Evolutionary conservation across 441 rosid species (phyloP).

Genomic region (Cnidoscolus chayamansa): DNA sequence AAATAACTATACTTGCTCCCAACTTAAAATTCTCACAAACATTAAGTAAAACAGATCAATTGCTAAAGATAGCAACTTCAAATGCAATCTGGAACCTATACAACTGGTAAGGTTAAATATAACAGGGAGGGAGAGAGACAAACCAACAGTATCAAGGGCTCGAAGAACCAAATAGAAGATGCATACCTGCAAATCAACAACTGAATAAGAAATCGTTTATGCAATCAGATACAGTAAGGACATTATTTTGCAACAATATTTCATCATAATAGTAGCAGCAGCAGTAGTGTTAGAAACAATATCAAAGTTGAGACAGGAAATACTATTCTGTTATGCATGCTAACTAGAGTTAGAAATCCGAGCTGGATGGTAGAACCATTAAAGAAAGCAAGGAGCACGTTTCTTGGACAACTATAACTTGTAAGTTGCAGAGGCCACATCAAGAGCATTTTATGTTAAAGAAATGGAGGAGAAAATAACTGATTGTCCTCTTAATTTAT

Average conservation of each 20-base stretch:
- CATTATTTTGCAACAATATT: background rate
- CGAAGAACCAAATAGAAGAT: slow-evolving; percentile 95
- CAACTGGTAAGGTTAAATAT: slow-evolving; percentile 6
- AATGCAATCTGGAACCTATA: background rate
- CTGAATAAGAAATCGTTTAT: background rate
- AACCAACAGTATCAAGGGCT: slow-evolving; percentile 97
- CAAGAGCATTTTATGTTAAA: background rate
- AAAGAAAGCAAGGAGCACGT: no score
- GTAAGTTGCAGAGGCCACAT: background rate
- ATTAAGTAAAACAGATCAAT: background rate
- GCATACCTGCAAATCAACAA: slow-evolving; percentile 63
- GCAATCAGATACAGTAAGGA: slow-evolving; percentile 5
- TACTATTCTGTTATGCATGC: background rate
- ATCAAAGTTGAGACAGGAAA: background rate
- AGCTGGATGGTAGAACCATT: background rate
- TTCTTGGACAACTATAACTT: background rate
- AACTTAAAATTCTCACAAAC: background rate
- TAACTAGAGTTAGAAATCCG: background rate
- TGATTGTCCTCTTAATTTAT: background rate
- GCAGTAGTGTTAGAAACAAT: background rate
- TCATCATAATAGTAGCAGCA: background rate
- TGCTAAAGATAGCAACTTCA: background rate
- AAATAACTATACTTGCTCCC: background rate
- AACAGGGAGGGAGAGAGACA: slow-evolving; percentile 37
- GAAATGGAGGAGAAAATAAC: background rate